A percentile compares a stretch with the other conserved stretches of the same genome.
Evolutionary conservation across 768 basidiomycete genomes (phyloP).

Genomic region (Chalciporus piperatus): DNA sequence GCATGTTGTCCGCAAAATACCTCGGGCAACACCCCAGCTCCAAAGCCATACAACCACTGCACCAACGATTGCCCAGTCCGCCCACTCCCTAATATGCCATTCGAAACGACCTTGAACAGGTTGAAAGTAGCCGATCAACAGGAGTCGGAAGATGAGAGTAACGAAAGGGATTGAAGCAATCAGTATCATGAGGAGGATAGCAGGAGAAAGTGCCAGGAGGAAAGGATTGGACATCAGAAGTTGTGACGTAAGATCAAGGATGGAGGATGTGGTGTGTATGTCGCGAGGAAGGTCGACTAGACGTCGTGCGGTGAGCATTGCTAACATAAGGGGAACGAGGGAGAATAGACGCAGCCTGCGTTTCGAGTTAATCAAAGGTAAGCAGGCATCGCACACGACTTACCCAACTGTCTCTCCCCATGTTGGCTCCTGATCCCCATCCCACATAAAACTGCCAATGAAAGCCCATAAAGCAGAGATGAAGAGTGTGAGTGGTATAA

Average conservation of each 20-base stretch:
- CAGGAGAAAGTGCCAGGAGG: conserved; percentile 70
- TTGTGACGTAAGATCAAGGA: conserved; percentile 59
- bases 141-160: conserved; percentile 72
- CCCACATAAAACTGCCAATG: conserved; percentile 71
- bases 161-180: conserved; percentile 76
- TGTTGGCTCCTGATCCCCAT: conserved; percentile 52
- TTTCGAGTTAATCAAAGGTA: conserved; percentile 9
- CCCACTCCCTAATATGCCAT: conserved; percentile 62
- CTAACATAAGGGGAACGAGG: conserved; percentile 66
- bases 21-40: conserved; percentile 78
- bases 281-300: conserved; percentile 68
- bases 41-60: conserved; percentile 60
- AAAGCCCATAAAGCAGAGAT: conserved; percentile 81
- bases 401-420: conserved; percentile 84
- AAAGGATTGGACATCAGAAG: conserved; percentile 72
- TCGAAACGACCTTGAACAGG: conserved; percentile 41
- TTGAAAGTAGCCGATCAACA: conserved; percentile 64
- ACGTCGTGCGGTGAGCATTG: conserved; percentile 67
- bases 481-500: conserved; percentile 70
- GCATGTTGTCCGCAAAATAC: conserved; percentile 69
- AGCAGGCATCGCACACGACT: conserved; percentile 25
- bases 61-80: conserved; percentile 67
- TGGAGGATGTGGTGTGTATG: conserved; percentile 62
- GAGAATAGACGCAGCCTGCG: conserved; percentile 60
- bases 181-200: conserved; percentile 63